A percentile compares a stretch with the other conserved stretches of the same genome.
phyloP scores from a whole-genome alignment of 441 rosid genomes.

The Flueggea neowawraea region DNA sequence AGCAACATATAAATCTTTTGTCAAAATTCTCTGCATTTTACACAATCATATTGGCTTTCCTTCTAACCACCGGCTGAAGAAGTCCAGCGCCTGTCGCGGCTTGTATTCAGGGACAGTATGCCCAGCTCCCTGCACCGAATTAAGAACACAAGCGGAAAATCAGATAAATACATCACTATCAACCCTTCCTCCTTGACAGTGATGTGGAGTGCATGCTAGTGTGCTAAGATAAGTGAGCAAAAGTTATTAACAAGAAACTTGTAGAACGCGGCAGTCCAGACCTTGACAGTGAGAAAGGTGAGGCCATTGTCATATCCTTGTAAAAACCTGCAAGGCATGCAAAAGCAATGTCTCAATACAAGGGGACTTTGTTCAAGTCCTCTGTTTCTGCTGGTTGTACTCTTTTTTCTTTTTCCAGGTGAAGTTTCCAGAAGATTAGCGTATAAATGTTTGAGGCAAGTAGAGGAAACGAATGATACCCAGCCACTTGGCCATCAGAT shows the following conservation, averaged over 20 bases:
- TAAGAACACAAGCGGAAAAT: background rate
- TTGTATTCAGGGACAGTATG: conserved; percentile 87
- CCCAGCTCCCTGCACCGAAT: conserved; percentile 64
- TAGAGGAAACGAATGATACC: conserved; percentile 34
- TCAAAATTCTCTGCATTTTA: background rate
- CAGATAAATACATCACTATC: too few species aligned
- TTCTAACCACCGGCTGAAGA: conserved; percentile 62
- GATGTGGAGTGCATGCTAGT: too few species aligned
- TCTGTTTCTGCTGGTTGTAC: background rate
- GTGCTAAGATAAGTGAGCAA: too few species aligned
- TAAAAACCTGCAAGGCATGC: conserved; percentile 39
- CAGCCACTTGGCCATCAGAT: conserved; percentile 63
- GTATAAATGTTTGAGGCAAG: background rate
- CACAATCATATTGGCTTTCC: conserved; percentile 38
- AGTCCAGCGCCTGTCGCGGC: conserved; percentile 65
- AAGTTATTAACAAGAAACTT: too few species aligned
- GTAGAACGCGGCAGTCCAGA: conserved; percentile 1
- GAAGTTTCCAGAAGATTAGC: too few species aligned
- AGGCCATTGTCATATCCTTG: conserved; percentile 79
- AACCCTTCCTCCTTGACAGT: background rate
- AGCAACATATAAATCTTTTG: too few species aligned
- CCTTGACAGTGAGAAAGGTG: conserved; percentile 85
- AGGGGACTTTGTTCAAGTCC: background rate
- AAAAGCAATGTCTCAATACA: background rate
- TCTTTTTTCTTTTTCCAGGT: too few species aligned